A percentile compares a stretch with the other conserved stretches of the same genome.
These are phyloP conservation scores for Nelumbo lutea DNA, from an alignment of 164 flowering plant genomes.

Conservation along the genomic window DNA sequence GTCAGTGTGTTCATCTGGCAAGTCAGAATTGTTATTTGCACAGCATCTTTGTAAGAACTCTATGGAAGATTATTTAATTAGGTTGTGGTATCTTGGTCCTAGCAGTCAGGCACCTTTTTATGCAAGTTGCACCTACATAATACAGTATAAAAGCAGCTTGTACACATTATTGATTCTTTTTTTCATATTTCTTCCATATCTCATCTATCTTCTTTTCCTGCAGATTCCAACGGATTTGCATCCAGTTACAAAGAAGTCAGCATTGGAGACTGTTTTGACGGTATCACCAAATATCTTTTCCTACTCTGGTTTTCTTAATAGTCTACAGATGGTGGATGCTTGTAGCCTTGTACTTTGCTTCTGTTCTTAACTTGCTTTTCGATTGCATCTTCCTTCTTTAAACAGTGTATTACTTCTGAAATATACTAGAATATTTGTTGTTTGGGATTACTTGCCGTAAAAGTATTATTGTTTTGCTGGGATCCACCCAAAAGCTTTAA, in stretches of 20 bases:
- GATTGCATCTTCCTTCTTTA: neutral
- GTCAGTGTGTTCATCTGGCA: no score
- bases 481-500: no score
- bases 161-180: neutral
- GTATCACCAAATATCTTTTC: conserved; percentile 33
- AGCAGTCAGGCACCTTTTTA: neutral
- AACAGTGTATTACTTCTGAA: no score
- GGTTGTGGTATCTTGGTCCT: no score
- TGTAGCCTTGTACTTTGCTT: neutral
- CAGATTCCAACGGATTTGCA: conserved; percentile 97
- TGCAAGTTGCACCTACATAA: neutral
- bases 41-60: no score
- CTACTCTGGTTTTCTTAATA: neutral
- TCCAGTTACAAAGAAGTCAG: conserved; percentile 82
- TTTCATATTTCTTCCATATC: neutral
- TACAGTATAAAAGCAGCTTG: neutral
- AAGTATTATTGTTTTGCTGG: no score
- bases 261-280: conserved; percentile 97
- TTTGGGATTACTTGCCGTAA: no score
- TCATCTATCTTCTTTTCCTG: conserved; percentile 9
- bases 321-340: neutral
- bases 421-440: no score
- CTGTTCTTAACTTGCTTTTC: no score
- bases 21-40: no score
- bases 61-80: no score